These are phyloP conservation scores for Termitomyces heimii DNA, from an alignment of 768 basidiomycete species.

Conservation along the genomic window DNA sequence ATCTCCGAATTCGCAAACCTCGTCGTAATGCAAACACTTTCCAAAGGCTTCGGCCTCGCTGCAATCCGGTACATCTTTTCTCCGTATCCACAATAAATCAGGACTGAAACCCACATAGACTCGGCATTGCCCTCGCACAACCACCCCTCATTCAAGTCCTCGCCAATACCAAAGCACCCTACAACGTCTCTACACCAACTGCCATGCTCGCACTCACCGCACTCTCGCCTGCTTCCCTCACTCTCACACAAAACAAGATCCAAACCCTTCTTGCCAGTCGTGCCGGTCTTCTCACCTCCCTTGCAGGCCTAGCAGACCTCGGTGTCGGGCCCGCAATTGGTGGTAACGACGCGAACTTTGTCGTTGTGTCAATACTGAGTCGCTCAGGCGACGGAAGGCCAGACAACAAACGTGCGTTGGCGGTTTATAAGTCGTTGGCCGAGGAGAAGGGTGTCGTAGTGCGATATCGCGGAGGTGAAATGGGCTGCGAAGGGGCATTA, in stretches of 20 bases:
- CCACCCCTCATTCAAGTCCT: constrained; percentile 88
- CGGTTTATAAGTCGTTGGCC: constrained; percentile 77
- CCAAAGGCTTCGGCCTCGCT: constrained; percentile 94
- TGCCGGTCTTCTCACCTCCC: constrained; percentile 38
- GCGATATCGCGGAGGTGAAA: constrained; percentile 79
- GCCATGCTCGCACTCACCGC: constrained; percentile 79
- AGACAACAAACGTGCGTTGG: constrained; percentile 55
- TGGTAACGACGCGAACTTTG: constrained; percentile 85
- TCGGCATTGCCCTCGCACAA: constrained; percentile 87
- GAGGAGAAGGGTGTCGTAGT: constrained; percentile 87
- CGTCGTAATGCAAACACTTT: constrained; percentile 93
- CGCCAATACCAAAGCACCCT: constrained; percentile 94
- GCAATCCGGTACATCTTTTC: constrained; percentile 71
- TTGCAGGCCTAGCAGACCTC: constrained; percentile 31
- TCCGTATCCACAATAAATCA: neutral
- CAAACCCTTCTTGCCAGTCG: constrained; percentile 55
- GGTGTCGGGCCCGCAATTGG: constrained; percentile 72
- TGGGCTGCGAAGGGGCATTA: constrained; percentile 82
- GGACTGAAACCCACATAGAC: constrained; percentile 33
- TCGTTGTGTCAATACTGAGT: constrained; percentile 68
- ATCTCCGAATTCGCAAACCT: constrained; percentile 82
- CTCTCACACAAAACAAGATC: constrained; percentile 61
- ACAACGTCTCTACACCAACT: constrained; percentile 91
- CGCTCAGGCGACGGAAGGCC: constrained; percentile 33
- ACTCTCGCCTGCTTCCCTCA: constrained; percentile 59